phyloP scores from a whole-genome alignment of 345 rosid species.

The Theobroma cacao region DNA sequence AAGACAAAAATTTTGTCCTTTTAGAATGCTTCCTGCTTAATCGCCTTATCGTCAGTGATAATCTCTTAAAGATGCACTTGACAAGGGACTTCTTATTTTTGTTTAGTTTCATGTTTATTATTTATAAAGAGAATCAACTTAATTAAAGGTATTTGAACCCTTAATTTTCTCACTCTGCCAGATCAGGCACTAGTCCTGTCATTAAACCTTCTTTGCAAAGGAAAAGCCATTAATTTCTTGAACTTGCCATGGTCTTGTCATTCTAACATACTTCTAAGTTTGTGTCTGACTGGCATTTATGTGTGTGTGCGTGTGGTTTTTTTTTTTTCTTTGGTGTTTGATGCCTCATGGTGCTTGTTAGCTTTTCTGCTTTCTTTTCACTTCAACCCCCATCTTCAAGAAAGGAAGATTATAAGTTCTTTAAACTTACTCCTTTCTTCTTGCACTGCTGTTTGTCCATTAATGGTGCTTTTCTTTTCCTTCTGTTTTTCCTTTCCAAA shows the following conservation, averaged over 20 bases:
- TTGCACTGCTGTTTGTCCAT: neutral
- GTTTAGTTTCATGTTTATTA: neutral
- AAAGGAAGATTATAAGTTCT: neutral
- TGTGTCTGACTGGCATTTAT: neutral
- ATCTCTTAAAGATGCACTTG: neutral
- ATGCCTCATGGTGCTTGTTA: neutral
- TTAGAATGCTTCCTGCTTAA: neutral
- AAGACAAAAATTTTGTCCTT: conserved; percentile 1
- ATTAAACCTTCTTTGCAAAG: neutral
- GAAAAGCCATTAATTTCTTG: neutral
- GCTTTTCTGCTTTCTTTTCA: neutral
- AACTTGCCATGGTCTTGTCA: neutral
- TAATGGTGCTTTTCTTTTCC: neutral
- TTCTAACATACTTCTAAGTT: neutral
- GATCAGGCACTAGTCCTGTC: neutral
- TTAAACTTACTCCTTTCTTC: neutral
- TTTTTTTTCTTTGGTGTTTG: neutral
- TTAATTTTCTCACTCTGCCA: neutral
- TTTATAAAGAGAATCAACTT: neutral
- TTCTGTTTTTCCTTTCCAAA: neutral
- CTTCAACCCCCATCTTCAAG: neutral
- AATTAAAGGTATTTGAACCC: neutral
- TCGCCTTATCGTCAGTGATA: neutral
- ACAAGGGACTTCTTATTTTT: neutral
- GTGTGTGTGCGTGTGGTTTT: neutral